Evolutionary conservation across 2,329 filamentous ascomycete species (phyloP).

Genomic region (Aspergillus sp.): DNA sequence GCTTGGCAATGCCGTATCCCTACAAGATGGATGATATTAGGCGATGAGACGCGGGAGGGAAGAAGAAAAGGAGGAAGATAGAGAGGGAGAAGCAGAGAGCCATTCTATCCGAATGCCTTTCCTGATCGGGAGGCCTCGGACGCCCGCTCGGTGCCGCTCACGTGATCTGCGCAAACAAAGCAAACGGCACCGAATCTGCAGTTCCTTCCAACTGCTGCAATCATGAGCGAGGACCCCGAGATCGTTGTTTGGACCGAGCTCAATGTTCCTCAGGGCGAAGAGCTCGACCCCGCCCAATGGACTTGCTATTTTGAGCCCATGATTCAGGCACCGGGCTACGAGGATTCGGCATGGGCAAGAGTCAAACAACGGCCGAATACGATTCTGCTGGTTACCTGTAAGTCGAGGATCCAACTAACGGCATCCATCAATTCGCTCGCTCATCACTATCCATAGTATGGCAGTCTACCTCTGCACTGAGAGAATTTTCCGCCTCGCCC

Average conservation of each 20-base stretch:
- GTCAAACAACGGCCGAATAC: conserved; percentile 1
- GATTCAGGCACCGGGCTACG: conserved; percentile 3
- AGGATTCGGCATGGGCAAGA: conserved; percentile 1
- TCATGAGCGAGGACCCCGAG: not conserved
- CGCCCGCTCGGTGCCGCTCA: no score
- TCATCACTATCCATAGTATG: not conserved
- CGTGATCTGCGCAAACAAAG: no score
- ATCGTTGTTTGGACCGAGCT: conserved; percentile 9
- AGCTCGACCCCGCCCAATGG: conserved; percentile 2
- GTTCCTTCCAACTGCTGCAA: conserved; percentile 2
- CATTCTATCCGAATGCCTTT: no score
- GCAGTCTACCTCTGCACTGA: conserved; percentile 4
- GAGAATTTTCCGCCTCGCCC: conserved; percentile 4
- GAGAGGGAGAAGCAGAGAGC: no score
- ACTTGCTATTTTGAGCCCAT: conserved; percentile 7
- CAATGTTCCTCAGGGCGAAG: not conserved
- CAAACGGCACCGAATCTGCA: no score
- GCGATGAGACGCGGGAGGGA: no score
- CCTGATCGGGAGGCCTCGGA: no score
- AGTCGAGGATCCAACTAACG: not conserved
- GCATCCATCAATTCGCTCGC: not conserved
- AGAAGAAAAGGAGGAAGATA: no score
- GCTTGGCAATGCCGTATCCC: no score
- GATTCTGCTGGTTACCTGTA: conserved; percentile 5
- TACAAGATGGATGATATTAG: no score